Base-by-base conservation (phyloP, 2,329 filamentous ascomycete genomes). In the Proliferodiscus dingleyae region DNA sequence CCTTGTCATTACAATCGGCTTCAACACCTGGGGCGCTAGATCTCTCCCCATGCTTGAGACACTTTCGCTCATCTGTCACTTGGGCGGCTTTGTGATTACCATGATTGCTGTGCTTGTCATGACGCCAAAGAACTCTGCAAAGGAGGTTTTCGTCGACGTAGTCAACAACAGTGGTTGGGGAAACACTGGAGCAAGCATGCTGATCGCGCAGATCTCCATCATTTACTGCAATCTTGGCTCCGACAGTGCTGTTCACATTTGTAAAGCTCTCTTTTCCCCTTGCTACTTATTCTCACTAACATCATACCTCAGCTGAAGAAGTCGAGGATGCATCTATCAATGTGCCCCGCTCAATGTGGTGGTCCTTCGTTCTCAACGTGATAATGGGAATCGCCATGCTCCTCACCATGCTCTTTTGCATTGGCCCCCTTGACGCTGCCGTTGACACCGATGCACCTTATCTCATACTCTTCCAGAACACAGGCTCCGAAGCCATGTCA, bases 311-410 rank as follows among this genome's bases (percentile, higher is more conserved):
- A 49, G 49, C 72, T 5, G 74, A 77, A 56, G 74, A 77, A 54
- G 69, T 76, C 22, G 63, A 68, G 37, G 66, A 73, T 39, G 70
- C 74, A 0, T 67, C 70, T 2, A 55, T 67, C 7, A 67, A 71
- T 34, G 68, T 77, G 2, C 74, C 73, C 2, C 58, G 64, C 47
- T 69, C 69, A 4, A 74, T 77, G 58, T 65, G 75, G 28, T 67
- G 66, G 41, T 69, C 68, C 3, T 67, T 72, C 40, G 41, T 70
- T 13, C 63, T 76, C 46, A 77, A 76, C 47, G 72, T 71, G 1
- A 51, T 55, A 2, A 61, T 75, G 7, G 73, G 72, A 2, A 67
- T 76, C 46, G 46, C 64, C 24, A 53, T 65, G 21, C 51, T 68
- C 7, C 38, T 68, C 9, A 61, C 61, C 4, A 61, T 65, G 42